Evolutionary conservation across 805 yeast genomes (phyloP).

Genomic region (Ogataea pignaliae): DNA sequence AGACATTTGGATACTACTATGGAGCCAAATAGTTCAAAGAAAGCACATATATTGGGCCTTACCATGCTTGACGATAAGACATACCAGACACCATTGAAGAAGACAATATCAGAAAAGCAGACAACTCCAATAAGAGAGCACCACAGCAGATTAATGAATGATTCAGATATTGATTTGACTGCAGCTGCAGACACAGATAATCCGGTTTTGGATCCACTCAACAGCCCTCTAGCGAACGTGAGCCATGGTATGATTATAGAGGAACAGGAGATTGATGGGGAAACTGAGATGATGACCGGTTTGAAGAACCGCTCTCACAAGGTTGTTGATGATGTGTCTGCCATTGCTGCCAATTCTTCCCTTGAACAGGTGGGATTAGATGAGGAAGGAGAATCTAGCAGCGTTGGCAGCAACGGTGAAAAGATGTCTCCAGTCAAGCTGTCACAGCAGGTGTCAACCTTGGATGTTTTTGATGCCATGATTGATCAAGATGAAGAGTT

Average conservation of each 20-base stretch:
- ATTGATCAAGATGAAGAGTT: conserved; percentile 17
- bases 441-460: conserved; percentile 13
- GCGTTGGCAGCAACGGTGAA: conserved; percentile 16
- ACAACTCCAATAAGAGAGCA: conserved; percentile 21
- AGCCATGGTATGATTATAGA: conserved; percentile 24
- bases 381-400: conserved; percentile 1
- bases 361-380: conserved; percentile 9
- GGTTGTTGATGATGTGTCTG: conserved; percentile 17
- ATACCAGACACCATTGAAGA: conserved; percentile 19
- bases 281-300: conserved; percentile 23
- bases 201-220: conserved; percentile 16
- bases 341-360: conserved; percentile 19
- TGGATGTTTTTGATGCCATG: conserved; percentile 19
- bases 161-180: conserved; percentile 15
- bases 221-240: conserved; percentile 30
- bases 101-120: conserved; percentile 2
- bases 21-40: conserved; percentile 2
- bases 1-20: conserved; percentile 12
- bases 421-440: conserved; percentile 25
- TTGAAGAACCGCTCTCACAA: conserved; percentile 6
- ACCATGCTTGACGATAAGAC: conserved; percentile 8
- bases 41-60: conserved; percentile 3
- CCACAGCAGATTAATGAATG: conserved; percentile 21
- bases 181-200: conserved; percentile 8
- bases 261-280: conserved; percentile 22